A percentile compares a stretch with the other conserved stretches of the same genome.
phyloP scores from a whole-genome alignment of 2,329 filamentous ascomycete genomes.

The Monilinia fructicola region DNA sequence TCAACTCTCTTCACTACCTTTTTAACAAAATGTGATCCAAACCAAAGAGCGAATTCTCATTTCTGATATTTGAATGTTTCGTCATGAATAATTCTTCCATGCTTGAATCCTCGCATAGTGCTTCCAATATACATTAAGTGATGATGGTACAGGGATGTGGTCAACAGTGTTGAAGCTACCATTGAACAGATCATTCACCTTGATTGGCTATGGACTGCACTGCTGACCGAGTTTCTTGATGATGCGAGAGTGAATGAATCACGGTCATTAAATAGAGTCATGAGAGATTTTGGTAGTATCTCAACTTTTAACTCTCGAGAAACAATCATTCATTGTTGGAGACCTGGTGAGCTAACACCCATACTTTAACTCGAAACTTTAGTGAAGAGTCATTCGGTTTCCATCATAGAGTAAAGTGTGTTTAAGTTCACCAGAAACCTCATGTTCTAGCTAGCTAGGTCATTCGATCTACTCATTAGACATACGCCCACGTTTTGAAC shows the following conservation, averaged over 20 bases:
- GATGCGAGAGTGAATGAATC: background rate
- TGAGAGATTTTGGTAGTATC: background rate
- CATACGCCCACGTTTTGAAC: background rate
- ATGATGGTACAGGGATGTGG: background rate
- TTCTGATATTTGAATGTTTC: background rate
- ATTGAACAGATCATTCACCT: background rate
- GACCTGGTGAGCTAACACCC: rapidly evolving
- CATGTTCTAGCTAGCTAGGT: too few species aligned
- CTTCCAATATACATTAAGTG: background rate
- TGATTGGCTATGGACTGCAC: background rate
- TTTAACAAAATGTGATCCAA: background rate
- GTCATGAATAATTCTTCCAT: background rate
- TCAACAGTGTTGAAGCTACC: background rate
- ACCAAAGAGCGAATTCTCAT: background rate
- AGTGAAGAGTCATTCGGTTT: background rate
- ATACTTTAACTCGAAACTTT: background rate
- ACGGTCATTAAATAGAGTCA: background rate
- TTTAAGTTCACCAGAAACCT: too few species aligned
- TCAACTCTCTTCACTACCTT: background rate
- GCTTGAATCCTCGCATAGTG: background rate
- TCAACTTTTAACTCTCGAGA: too few species aligned
- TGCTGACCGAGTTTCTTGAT: background rate
- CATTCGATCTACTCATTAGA: background rate
- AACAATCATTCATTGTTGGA: background rate
- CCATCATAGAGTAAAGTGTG: background rate